Percentiles rank a stretch among this genome's conserved stretches.
phyloP scores from a whole-genome alignment of 139 green algal species.

The Helicosporidium sp. region DNA sequence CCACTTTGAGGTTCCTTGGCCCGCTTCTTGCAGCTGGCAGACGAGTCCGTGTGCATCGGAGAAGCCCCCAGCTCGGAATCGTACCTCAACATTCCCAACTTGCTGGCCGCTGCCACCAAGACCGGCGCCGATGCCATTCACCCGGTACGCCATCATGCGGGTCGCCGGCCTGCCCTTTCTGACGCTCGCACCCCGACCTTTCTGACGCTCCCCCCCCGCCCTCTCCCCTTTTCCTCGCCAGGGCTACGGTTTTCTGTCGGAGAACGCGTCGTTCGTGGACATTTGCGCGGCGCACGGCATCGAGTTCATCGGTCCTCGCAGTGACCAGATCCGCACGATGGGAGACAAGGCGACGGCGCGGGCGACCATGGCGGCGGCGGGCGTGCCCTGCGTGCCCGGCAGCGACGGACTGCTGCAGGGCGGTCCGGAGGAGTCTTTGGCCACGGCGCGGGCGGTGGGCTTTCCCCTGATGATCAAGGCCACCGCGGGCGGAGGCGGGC shows the following conservation, averaged over 20 bases:
- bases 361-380: conserved; percentile 82
- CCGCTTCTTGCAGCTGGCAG: conserved; percentile 45
- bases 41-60: conserved; percentile 86
- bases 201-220: background rate
- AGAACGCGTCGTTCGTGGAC: conserved; percentile 89
- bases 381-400: conserved; percentile 83
- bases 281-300: conserved; percentile 88
- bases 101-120: conserved; percentile 72
- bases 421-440: conserved; percentile 40
- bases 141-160: conserved; percentile 51
- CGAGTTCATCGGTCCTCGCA: conserved; percentile 87
- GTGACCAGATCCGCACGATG: conserved; percentile 76
- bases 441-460: conserved; percentile 45
- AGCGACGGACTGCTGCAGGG: conserved; percentile 63
- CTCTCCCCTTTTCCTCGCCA: conserved; percentile 6
- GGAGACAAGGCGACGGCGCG: conserved; percentile 85
- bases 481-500: conserved; percentile 65
- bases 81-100: conserved; percentile 85
- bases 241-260: conserved; percentile 90
- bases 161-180: too few relatives aligned
- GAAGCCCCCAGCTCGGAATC: conserved; percentile 59
- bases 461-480: conserved; percentile 96
- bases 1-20: background rate
- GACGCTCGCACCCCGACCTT: too few relatives aligned
- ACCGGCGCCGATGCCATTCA: conserved; percentile 72